Evolutionary conservation across 139 green algal genomes (phyloP).

Genomic region (Parachlorella kessleri): DNA sequence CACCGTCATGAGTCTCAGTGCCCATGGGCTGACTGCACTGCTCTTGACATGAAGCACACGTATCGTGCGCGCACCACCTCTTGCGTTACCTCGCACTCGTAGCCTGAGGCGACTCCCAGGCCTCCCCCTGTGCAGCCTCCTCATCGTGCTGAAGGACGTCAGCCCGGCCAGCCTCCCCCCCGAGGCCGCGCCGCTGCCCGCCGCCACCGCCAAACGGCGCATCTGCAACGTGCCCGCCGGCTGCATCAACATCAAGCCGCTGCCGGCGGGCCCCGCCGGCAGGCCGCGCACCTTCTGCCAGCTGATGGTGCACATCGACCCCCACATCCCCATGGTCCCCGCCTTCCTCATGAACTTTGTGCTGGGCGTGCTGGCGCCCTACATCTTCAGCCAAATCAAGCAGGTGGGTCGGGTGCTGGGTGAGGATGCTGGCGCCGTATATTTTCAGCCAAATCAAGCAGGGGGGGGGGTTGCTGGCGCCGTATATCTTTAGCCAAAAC

Average conservation of each 20-base stretch:
- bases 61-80: too few species aligned
- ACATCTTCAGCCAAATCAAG: constrained; percentile 16
- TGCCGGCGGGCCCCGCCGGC: constrained; percentile 12
- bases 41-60: too few species aligned
- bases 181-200: not conserved
- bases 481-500: constrained; percentile 23
- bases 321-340: constrained; percentile 37
- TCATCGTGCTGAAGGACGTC: not conserved
- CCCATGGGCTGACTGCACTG: too few species aligned
- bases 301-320: constrained; percentile 38
- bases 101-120: too few species aligned
- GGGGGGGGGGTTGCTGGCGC: constrained; percentile 27
- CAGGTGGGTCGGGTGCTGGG: too few species aligned
- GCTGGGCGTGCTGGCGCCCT: constrained; percentile 38
- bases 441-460: constrained; percentile 14
- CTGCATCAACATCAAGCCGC: constrained; percentile 31
- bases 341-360: constrained; percentile 44
- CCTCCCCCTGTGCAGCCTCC: not conserved
- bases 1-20: too few species aligned
- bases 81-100: too few species aligned
- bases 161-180: not conserved
- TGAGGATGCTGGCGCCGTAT: constrained; percentile 37
- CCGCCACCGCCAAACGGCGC: constrained; percentile 7
- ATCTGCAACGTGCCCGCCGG: constrained; percentile 24
- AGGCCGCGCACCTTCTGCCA: constrained; percentile 16